phyloP scores from a whole-genome alignment of 768 basidiomycete species.

The Lactifluus piperatus region DNA sequence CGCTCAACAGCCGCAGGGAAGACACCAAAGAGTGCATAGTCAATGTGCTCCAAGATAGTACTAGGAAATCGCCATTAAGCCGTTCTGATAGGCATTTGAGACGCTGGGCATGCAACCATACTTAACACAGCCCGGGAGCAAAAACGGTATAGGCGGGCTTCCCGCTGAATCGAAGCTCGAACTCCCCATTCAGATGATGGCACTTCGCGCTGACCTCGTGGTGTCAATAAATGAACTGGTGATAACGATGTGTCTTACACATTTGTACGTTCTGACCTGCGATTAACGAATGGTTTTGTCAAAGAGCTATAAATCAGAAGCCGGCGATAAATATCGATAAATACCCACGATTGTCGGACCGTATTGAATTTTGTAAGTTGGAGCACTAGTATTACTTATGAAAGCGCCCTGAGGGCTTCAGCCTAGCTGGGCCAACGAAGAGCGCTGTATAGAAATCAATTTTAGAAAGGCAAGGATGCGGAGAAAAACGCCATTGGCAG shows the following conservation, averaged over 20 bases:
- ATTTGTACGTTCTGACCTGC: conserved; percentile 38
- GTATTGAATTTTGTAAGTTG: too few species aligned
- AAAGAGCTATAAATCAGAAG: conserved; percentile 58
- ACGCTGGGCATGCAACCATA: conserved; percentile 25
- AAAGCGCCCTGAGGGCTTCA: too few species aligned
- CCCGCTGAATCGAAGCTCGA: conserved; percentile 52
- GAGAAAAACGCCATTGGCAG: too few species aligned
- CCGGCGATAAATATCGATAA: conserved; percentile 42
- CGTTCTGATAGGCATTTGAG: conserved; percentile 19
- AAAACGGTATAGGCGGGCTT: conserved; percentile 63
- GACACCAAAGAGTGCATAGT: conserved; percentile 77
- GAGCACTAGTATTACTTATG: too few species aligned
- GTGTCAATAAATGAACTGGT: not conserved
- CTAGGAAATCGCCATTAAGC: conserved; percentile 5
- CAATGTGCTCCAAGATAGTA: conserved; percentile 68
- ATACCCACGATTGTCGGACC: conserved; percentile 36
- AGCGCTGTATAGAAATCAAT: too few species aligned
- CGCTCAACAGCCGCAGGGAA: conserved; percentile 79
- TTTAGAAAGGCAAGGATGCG: too few species aligned
- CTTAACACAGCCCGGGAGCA: conserved; percentile 81
- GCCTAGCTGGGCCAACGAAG: too few species aligned
- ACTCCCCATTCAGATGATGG: conserved; percentile 53
- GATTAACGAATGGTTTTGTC: conserved; percentile 43
- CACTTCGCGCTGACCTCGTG: conserved; percentile 37
- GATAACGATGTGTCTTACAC: conserved; percentile 8